Base-by-base conservation (phyloP, 441 rosid genomes). In the Pelargonium cotyledonis region DNA sequence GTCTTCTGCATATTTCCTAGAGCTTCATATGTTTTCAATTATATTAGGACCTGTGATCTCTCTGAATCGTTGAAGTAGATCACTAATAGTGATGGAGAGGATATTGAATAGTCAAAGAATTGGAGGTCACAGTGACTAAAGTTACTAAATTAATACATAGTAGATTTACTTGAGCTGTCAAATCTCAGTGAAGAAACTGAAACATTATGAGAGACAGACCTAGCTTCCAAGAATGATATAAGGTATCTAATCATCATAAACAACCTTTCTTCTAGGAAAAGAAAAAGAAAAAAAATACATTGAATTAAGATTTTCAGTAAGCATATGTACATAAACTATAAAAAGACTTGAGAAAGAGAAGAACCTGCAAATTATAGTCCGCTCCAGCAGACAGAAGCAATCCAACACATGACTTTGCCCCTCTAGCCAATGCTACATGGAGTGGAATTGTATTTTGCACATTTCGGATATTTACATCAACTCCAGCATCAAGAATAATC, bases 401-500 rank as follows among this genome's bases (percentile, higher is more conserved):
- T 62, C 91, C 89, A 68, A 95, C 96, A 83, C 99, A 95, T 44
- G 91, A 79, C 35, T 86, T 88, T 65, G 97, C 96, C 68, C 98
- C 99, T 79, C 96, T 87, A 61, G 93, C 95, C 84, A 95, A 82
- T 41, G 99, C 99, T 75, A 93, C 86, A 77, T 95, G 99, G 76
- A 95, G 95, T 62, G 97, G 97, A 76, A 87, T 91, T 43, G 93
- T 87, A 80, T 91, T 91, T 72, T 87, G 96, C 78, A 84, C 82
- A 75, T 92, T 93, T 70, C 89, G 88, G 68, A 92, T 87, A 80
- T 95, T 88, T 65, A 88, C 97, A 82, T 87, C 94, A 76, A 95
- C 99, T 78, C 97, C 99, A 80, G 96, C 94, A 78, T 89, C 90
- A 62, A 95, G 96, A 81, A 95, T 90, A 74, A 91, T 90, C 99